Conservation (phyloP, 2,329 filamentous ascomycete genomes). For the Ramularia endophylla region DNA sequence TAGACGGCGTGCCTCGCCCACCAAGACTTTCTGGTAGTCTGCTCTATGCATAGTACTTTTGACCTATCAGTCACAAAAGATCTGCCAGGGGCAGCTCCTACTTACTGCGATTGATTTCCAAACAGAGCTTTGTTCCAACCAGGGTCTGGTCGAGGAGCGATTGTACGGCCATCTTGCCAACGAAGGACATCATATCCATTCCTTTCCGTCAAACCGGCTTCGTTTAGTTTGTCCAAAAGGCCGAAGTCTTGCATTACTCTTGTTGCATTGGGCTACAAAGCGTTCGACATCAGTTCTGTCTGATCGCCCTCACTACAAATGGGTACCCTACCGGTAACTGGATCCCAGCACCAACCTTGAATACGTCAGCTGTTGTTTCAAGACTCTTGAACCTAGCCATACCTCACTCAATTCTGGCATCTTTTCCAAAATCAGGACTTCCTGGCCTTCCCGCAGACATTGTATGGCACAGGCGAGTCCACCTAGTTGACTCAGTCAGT, state of each 20-base stretch:
- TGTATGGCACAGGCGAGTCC: slow-evolving; percentile 3
- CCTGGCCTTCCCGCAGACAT: slow-evolving; percentile 1
- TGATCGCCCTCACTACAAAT: too few species aligned
- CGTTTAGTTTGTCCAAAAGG: slow-evolving; percentile 2
- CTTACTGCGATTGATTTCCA: background rate
- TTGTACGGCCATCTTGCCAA: background rate
- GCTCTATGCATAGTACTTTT: slow-evolving; percentile 6
- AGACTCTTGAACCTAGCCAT: background rate
- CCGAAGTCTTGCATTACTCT: slow-evolving; percentile 3
- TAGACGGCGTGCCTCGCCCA: slow-evolving; percentile 44
- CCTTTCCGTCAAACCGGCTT: slow-evolving; percentile 1
- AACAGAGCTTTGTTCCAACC: background rate
- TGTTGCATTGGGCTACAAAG: background rate
- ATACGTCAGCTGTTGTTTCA: background rate
- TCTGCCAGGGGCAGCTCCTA: background rate
- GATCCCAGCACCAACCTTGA: slow-evolving; percentile 3
- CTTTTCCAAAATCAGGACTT: slow-evolving; percentile 3
- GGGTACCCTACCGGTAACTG: background rate
- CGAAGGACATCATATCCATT: slow-evolving; percentile 1
- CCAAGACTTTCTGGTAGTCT: slow-evolving; percentile 51
- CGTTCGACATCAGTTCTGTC: background rate
- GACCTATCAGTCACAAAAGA: too few species aligned
- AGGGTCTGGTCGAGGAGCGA: background rate
- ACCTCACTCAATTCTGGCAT: background rate
- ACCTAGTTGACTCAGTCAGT: background rate